Conservation (phyloP, 148 eudicot genomes). For the Rhododendron vialii region DNA sequence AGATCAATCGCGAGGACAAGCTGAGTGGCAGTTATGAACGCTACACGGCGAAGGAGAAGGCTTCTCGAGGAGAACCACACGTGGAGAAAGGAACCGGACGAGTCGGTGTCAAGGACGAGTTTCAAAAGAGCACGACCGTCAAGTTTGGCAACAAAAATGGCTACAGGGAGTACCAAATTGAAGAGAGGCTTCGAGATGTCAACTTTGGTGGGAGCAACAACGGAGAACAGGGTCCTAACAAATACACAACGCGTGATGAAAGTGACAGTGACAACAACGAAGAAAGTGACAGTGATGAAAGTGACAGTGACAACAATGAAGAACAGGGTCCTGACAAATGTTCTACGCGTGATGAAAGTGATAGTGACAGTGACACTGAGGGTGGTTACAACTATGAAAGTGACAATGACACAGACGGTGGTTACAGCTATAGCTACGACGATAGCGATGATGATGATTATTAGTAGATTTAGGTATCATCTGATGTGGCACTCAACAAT, state of each 20-base stretch:
- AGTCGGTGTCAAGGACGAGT: background rate
- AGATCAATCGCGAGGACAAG: background rate
- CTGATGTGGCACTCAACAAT: background rate
- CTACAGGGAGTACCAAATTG: background rate
- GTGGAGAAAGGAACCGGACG: conserved; percentile 2
- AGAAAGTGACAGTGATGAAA: background rate
- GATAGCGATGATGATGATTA: background rate
- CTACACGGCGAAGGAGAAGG: background rate
- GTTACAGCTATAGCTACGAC: background rate
- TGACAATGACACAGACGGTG: background rate
- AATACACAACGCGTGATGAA: background rate
- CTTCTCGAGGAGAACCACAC: background rate
- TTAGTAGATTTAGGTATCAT: background rate
- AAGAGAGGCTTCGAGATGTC: background rate
- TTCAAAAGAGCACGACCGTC: background rate
- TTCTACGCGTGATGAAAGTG: background rate
- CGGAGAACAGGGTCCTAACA: background rate
- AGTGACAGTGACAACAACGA: background rate
- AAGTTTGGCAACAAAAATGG: background rate
- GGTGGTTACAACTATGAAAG: background rate
- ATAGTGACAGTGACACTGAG: too few relatives aligned
- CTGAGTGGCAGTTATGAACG: background rate
- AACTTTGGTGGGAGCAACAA: background rate
- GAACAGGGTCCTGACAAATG: background rate
- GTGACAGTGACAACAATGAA: background rate